phyloP scores from a whole-genome alignment of 1,284 basidiomycete genomes.

The Leccinum brunneo-olivaceum region DNA sequence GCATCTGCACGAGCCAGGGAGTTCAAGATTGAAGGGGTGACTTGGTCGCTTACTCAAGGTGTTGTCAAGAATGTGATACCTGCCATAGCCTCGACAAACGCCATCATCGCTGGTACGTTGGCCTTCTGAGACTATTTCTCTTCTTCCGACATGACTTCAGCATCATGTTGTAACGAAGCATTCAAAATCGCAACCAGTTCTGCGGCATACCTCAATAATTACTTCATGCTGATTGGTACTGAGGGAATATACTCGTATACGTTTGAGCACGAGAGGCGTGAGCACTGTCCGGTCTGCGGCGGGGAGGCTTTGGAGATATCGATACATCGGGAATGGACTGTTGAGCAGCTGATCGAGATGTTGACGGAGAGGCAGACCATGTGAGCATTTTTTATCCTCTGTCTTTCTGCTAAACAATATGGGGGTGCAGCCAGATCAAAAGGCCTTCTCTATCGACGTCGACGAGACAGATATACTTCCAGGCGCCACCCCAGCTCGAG shows the following conservation, averaged over 20 bases:
- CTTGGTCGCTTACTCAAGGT: slow-evolving; percentile 95
- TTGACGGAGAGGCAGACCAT: slow-evolving; percentile 81
- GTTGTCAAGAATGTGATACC: slow-evolving; percentile 99
- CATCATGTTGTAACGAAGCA: slow-evolving; percentile 97
- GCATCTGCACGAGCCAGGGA: slow-evolving; percentile 81
- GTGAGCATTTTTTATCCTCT: slow-evolving; percentile 42
- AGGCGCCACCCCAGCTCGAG: slow-evolving; percentile 87
- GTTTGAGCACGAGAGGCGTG: slow-evolving; percentile 89
- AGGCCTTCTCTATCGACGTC: slow-evolving; percentile 77
- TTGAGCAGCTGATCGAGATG: slow-evolving; percentile 82
- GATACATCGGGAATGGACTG: slow-evolving; percentile 65
- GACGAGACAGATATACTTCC: slow-evolving; percentile 78
- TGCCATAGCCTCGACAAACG: slow-evolving; percentile 94
- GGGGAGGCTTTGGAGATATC: slow-evolving; percentile 76
- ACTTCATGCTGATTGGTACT: slow-evolving; percentile 96
- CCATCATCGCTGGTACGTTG: slow-evolving; percentile 81
- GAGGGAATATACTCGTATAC: slow-evolving; percentile 97
- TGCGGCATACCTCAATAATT: slow-evolving; percentile 94
- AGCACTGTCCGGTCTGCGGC: slow-evolving; percentile 96
- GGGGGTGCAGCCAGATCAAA: slow-evolving; percentile 75
- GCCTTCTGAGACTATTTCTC: background rate
- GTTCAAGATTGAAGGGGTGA: slow-evolving; percentile 96
- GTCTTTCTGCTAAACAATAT: background rate
- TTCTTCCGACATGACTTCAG: slow-evolving; percentile 35
- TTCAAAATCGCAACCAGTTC: slow-evolving; percentile 97